These are phyloP conservation scores for Trichoderma guizhouense DNA, from an alignment of 2,329 filamentous ascomycete species.

Conservation along the genomic window DNA sequence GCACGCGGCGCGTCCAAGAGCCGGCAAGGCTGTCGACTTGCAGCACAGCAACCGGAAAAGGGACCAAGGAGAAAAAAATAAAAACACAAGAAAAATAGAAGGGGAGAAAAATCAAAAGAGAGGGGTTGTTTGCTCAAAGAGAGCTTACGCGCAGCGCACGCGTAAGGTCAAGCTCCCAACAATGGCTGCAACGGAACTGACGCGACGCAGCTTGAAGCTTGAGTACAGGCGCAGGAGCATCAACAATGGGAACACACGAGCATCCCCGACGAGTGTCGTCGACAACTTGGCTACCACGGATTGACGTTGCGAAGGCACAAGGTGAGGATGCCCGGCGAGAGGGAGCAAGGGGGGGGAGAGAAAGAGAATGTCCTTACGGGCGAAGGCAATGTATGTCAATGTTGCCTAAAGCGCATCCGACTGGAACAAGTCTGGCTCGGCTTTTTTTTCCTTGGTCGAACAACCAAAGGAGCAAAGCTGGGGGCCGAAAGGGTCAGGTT, in stretches of 20 bases:
- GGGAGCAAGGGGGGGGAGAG: conserved; percentile 21
- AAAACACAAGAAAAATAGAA: not conserved
- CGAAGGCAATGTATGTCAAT: conserved; percentile 30
- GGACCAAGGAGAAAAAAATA: not conserved
- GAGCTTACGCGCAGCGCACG: conserved; percentile 16
- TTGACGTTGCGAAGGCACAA: conserved; percentile 21
- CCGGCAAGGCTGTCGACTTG: not conserved
- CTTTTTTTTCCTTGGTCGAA: conserved; percentile 22
- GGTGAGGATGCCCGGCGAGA: conserved; percentile 20
- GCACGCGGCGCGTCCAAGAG: conserved; percentile 1
- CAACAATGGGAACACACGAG: conserved; percentile 15
- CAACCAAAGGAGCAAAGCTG: conserved; percentile 23
- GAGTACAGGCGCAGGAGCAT: conserved; percentile 3
- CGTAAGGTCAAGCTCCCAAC: conserved; percentile 16
- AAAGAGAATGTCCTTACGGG: conserved; percentile 34
- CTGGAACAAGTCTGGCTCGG: conserved; percentile 21
- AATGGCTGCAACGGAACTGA: conserved; percentile 17
- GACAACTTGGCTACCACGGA: not conserved
- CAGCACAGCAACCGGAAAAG: not conserved
- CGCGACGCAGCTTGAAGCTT: conserved; percentile 16
- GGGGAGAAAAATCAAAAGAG: not conserved
- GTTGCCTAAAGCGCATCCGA: conserved; percentile 27
- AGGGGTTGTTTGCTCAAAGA: conserved; percentile 16
- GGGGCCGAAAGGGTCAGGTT: conserved; percentile 24
- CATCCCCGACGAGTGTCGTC: not conserved